Percentiles rank a stretch among this genome's conserved stretches.
Evolutionary conservation across 768 basidiomycete genomes (phyloP).

Genomic region (Hygrocybe coccinea): DNA sequence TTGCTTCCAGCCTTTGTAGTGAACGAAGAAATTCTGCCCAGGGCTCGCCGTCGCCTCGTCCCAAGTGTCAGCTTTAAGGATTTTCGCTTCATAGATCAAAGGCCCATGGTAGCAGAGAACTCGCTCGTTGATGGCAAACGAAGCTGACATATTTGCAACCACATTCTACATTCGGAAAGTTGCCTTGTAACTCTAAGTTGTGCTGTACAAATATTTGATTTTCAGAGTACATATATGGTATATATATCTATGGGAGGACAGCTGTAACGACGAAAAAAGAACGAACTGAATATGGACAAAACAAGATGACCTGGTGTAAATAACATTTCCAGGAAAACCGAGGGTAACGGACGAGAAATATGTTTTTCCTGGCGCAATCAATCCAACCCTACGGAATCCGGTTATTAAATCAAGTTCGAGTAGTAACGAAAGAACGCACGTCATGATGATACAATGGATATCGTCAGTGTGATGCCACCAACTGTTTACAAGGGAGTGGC

Average conservation of each 20-base stretch:
- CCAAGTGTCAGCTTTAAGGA: slow-evolving; percentile 63
- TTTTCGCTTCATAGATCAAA: slow-evolving; percentile 91
- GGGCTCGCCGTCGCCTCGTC: slow-evolving; percentile 58
- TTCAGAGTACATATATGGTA: too few species aligned
- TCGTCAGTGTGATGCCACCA: not conserved
- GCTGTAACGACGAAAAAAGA: too few species aligned
- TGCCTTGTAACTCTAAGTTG: too few species aligned
- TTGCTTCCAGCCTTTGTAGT: slow-evolving; percentile 99
- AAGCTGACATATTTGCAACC: slow-evolving; percentile 13
- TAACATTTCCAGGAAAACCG: too few species aligned
- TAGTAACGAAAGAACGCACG: not conserved
- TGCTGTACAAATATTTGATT: too few species aligned
- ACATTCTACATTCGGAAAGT: too few species aligned
- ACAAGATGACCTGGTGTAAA: too few species aligned
- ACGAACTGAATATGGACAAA: too few species aligned
- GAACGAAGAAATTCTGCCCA: slow-evolving; percentile 89
- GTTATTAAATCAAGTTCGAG: not conserved
- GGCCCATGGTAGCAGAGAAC: slow-evolving; percentile 95
- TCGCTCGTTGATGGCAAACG: slow-evolving; percentile 62
- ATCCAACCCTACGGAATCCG: not conserved
- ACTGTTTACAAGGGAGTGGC: not conserved
- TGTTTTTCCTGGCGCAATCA: too few species aligned
- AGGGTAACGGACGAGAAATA: too few species aligned
- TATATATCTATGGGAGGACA: too few species aligned
- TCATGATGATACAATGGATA: not conserved